Evolutionary conservation across 352 stramenopile genomes (phyloP), one percentile per base, ranked within the genome.

Genomic region (Globisporangium polare): DNA sequence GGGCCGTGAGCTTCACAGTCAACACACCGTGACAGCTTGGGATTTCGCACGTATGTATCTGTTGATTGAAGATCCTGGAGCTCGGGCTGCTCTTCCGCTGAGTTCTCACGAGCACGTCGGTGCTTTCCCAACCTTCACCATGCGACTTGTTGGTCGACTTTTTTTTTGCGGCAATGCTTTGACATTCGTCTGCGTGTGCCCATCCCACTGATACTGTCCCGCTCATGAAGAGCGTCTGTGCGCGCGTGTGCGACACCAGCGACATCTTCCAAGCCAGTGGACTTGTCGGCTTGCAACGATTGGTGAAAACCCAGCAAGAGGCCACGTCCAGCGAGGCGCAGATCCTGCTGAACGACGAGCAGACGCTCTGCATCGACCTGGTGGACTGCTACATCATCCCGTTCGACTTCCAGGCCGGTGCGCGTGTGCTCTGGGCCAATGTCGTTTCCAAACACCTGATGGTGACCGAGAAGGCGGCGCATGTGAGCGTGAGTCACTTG

Each of bases 271-370:
- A 54, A 6, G 45, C 52, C 20, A 57, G 74, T 35, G 61, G 60
- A 6, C 27, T 75, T 70, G n/a, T 47, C 73, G 70, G 51, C 73
- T 62, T 4, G 29, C 20, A 18, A 51, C 69, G 12, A 8, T n/a
- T 18, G 5, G 27, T 31, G 43, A 8, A 2, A 10, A 51, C 15
- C 43, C 20, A 51, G 9, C 27, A 33, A 6, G 29, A 33, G 6
- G 29, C 43, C 43, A 27, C 43, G 10, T 8, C 27, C 20, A 51
- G 20, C 24, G 63, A 67, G 22, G 69, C 71, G 56, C 68, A 69
- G 33, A 37, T 74, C 18, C 59, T 72, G 43, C 65, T 69, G 52
- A 76, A 67, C 35, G 69, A 74, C 62, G 72, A 75, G 41, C 73
- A 74, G 49, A 62, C 59, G 43, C 67, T 78, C 50, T 68, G 66